phyloP scores from a whole-genome alignment of 2,329 filamentous ascomycete genomes.

The Xylaria multiplex region DNA sequence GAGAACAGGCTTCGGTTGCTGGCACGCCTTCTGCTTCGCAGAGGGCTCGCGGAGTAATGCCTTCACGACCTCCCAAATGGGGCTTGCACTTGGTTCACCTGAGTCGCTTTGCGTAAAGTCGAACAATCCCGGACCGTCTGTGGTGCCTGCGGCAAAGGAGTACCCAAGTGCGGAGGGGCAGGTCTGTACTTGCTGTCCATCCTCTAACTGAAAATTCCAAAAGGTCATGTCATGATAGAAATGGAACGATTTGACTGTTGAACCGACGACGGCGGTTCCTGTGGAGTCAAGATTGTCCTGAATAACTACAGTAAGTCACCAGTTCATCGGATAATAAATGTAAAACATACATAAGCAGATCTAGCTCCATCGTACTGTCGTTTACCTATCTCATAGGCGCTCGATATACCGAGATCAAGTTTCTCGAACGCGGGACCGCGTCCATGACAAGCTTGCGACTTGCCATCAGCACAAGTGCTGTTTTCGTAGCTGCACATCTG shows the following conservation, averaged over 20 bases:
- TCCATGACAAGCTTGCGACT: constrained; percentile 67
- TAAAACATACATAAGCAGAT: constrained; percentile 52
- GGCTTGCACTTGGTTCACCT: constrained; percentile 73
- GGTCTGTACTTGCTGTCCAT: constrained; percentile 76
- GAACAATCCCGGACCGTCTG: constrained; percentile 86
- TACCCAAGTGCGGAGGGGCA: constrained; percentile 89
- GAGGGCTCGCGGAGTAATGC: constrained; percentile 75
- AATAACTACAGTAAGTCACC: constrained; percentile 15
- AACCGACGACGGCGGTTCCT: constrained; percentile 65
- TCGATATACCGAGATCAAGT: constrained; percentile 76
- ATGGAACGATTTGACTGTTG: constrained; percentile 80
- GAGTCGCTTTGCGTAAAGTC: constrained; percentile 89
- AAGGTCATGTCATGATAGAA: constrained; percentile 81
- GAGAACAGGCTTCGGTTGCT: constrained; percentile 83
- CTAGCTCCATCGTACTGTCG: constrained; percentile 72
- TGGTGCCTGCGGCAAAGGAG: constrained; percentile 89
- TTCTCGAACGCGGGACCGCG: constrained; percentile 73
- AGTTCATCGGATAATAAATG: background rate
- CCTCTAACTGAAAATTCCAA: constrained; percentile 76
- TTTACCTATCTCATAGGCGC: constrained; percentile 78
- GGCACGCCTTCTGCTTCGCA: constrained; percentile 76
- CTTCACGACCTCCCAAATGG: constrained; percentile 80
- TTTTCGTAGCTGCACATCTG: constrained; percentile 76
- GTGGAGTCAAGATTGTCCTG: constrained; percentile 34
- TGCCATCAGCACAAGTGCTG: constrained; percentile 78